Evolutionary conservation across 2,329 filamentous ascomycete species (phyloP).

Genomic region (Ophiostoma quercus): DNA sequence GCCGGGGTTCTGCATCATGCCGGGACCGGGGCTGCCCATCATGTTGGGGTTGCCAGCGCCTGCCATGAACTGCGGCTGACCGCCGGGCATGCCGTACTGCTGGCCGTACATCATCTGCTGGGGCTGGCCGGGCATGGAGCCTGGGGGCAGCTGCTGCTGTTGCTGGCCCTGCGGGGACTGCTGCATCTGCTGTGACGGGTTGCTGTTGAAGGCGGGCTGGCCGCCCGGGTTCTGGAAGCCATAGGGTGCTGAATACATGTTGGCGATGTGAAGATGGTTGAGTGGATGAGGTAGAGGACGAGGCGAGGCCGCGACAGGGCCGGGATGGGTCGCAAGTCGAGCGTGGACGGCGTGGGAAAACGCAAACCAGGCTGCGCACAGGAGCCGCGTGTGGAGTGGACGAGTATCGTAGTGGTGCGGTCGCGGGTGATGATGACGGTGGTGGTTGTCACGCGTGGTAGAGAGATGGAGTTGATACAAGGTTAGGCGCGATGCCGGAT

Average conservation of each 20-base stretch:
- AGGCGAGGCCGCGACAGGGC: not conserved
- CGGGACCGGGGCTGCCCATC: constrained; percentile 52
- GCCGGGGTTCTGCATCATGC: constrained; percentile 59
- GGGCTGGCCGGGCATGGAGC: constrained; percentile 38
- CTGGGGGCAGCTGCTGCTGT: constrained; percentile 44
- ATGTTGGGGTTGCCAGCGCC: constrained; percentile 45
- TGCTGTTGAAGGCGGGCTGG: constrained; percentile 47
- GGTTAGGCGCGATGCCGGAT: not conserved
- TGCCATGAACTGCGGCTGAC: constrained; percentile 43
- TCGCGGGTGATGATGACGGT: not conserved
- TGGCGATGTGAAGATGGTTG: not conserved
- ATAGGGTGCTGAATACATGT: constrained; percentile 54
- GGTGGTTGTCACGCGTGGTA: not conserved
- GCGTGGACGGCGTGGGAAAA: not conserved
- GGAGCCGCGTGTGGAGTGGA: not conserved
- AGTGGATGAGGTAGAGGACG: not conserved
- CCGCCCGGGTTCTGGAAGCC: constrained; percentile 51
- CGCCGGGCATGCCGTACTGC: constrained; percentile 50
- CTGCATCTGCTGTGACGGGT: constrained; percentile 42
- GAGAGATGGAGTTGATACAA: not conserved
- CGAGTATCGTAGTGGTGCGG: not conserved
- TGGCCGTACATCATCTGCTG: constrained; percentile 57
- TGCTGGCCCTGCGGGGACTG: constrained; percentile 24
- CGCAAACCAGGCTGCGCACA: not conserved
- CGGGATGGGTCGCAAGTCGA: not conserved